Percentiles rank a stretch among this genome's conserved stretches.
Evolutionary conservation across 176 grass and related monocot species (phyloP).

Genomic region (Triticum timopheevii): DNA sequence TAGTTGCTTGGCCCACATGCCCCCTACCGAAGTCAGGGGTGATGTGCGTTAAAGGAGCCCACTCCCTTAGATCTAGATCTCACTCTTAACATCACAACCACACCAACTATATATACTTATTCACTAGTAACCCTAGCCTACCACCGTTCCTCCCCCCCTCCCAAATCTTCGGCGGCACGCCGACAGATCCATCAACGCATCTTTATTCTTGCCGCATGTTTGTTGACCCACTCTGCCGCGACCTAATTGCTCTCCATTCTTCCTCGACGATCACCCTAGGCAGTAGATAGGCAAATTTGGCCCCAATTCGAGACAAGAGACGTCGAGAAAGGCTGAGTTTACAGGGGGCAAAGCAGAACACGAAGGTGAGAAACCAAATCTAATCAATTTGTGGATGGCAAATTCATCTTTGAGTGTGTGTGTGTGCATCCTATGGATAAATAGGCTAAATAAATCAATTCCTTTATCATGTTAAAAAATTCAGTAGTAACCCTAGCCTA

Average conservation of each 20-base stretch:
- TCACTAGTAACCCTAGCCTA: neutral
- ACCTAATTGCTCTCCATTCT: neutral
- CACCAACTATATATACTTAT: neutral
- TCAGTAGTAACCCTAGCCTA: neutral
- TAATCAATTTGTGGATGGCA: neutral
- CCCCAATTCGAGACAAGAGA: neutral
- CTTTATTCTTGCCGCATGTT: neutral
- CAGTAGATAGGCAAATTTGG: neutral
- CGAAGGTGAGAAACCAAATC: neutral
- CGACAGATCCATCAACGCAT: neutral
- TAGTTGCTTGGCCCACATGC: neutral
- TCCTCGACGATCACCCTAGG: neutral
- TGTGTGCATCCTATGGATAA: neutral
- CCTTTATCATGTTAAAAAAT: neutral
- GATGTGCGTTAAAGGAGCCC: neutral
- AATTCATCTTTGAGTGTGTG: neutral
- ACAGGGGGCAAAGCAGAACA: neutral
- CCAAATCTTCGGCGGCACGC: neutral
- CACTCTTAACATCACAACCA: neutral
- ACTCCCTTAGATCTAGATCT: neutral
- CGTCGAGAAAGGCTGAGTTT: neutral
- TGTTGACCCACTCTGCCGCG: neutral
- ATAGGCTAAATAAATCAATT: neutral
- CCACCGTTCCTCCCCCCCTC: no score
- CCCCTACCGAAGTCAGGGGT: neutral